Evolutionary conservation across 2,329 filamentous ascomycete species (phyloP), one percentile per base, ranked within the genome.

Genomic region (Colletotrichum sp.): DNA sequence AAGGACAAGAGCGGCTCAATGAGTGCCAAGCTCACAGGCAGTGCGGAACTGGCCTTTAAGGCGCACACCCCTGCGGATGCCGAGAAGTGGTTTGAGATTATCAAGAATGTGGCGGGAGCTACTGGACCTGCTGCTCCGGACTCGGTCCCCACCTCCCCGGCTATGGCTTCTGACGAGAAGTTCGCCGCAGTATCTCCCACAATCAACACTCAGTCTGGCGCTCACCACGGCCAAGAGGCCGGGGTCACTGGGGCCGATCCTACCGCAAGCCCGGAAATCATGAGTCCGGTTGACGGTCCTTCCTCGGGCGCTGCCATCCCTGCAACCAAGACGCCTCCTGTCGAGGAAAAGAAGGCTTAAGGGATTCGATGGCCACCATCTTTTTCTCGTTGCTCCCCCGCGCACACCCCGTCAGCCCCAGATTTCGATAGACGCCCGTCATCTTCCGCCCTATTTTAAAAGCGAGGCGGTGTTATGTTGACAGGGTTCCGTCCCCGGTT

Each of bases 1-100:
- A 98, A 98, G 84, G 96, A 99, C 82, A 91, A 93, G 70, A 93
- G 93, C 79, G 94, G 94, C 81, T 94, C 93, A 76, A 85, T 98
- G 76, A 92, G 93, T 79, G 93, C 93, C 86, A 96, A 95, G 81
- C 90, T 98, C 77, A 91, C 93, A 62, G 94, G 96, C 77, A 91
- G 86, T 31, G 92, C 95, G 54, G 96, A 98, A 84, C 88, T 97
- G 47, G 86, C 89, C 34, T 98, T 98, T 91, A 97, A 97, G 86
- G 95, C 96, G 0, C 93, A 95, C 83, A 95, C 94, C 1, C 83
- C 94, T 4, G 87, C 90, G 33, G 95, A 98, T 76, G 95, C 96
- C 1, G 87, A 93, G 83, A 94, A 95, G 83, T 98, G 96, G 96
- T 95, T 92, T 84, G 90, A 93, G 38, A 86, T 95, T 76, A 93